A percentile compares a stretch with the other conserved stretches of the same genome.
These are phyloP conservation scores for Sugiyamaella sp. DNA, from an alignment of 1,139 yeast species.

Conservation along the genomic window DNA sequence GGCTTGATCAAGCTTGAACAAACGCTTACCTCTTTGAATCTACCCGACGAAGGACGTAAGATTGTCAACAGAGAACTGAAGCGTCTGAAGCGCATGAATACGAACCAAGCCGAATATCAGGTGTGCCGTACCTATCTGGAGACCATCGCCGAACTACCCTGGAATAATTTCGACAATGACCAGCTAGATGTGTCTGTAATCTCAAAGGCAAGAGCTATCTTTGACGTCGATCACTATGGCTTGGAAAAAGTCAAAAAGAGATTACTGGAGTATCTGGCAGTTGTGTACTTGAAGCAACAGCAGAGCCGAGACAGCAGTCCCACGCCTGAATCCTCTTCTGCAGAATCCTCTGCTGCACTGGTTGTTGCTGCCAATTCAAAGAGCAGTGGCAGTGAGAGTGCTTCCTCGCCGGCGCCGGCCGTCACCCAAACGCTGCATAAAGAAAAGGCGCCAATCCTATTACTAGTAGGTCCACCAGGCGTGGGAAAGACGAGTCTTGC, in stretches of 20 bases:
- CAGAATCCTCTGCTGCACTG: background rate
- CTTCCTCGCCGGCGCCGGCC: background rate
- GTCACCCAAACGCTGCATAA: conserved; percentile 37
- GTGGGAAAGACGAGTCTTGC: conserved; percentile 94
- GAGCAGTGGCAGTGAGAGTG: no score
- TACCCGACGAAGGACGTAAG: conserved; percentile 46
- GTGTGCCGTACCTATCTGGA: conserved; percentile 73
- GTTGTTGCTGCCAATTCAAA: no score
- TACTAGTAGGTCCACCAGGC: conserved; percentile 94
- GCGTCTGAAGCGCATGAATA: conserved; percentile 62
- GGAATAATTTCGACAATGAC: conserved; percentile 41
- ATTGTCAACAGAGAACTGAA: conserved; percentile 65
- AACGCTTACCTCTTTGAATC: conserved; percentile 34
- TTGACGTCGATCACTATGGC: conserved; percentile 86
- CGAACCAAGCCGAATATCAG: conserved; percentile 73
- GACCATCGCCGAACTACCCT: conserved; percentile 65
- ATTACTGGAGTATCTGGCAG: conserved; percentile 78
- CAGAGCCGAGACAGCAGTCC: background rate
- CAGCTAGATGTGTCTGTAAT: conserved; percentile 50
- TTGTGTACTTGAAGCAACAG: conserved; percentile 59
- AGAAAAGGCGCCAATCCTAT: conserved; percentile 69
- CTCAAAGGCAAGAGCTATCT: conserved; percentile 55
- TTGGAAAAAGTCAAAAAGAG: conserved; percentile 79
- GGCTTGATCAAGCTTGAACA: conserved; percentile 40
- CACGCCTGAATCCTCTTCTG: background rate